These are phyloP conservation scores for Trichoderma atrobrunneum DNA, from an alignment of 2,329 filamentous ascomycete species.

Conservation along the genomic window DNA sequence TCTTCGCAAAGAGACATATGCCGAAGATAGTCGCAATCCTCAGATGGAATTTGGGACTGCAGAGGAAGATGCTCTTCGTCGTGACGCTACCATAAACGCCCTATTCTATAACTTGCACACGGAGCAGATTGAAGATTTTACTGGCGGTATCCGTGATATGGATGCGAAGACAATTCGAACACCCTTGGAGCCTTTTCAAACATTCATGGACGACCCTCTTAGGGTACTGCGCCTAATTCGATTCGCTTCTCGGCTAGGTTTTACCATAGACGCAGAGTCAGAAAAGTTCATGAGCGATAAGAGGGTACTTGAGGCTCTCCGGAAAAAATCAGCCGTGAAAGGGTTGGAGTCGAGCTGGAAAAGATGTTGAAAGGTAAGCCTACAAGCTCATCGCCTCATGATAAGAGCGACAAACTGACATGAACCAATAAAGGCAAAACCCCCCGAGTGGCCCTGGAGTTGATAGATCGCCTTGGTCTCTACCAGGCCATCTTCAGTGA, in stretches of 20 bases:
- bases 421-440: conserved; percentile 46
- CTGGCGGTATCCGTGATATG: conserved; percentile 75
- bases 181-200: conserved; percentile 82
- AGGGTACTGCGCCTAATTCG: conserved; percentile 82
- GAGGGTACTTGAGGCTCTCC: conserved; percentile 77
- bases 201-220: conserved; percentile 90
- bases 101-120: conserved; percentile 93
- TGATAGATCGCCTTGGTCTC: conserved; percentile 65
- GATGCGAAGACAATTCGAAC: conserved; percentile 71
- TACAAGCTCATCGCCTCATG: neutral
- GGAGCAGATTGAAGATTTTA: conserved; percentile 78
- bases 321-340: conserved; percentile 88
- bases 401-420: neutral
- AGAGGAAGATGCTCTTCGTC: conserved; percentile 80
- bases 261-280: conserved; percentile 69
- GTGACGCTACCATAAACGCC: conserved; percentile 92
- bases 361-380: conserved; percentile 37
- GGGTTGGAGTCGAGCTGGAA: conserved; percentile 81
- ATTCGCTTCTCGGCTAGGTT: conserved; percentile 82
- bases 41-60: conserved; percentile 92
- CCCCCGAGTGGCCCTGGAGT: conserved; percentile 58
- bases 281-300: conserved; percentile 71
- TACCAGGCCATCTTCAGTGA: conserved; percentile 74
- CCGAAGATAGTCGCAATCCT: conserved; percentile 84
- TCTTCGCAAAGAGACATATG: conserved; percentile 85